Base-by-base conservation (phyloP, 208 protist genomes). In the Acanthamoeba sp. region DNA sequence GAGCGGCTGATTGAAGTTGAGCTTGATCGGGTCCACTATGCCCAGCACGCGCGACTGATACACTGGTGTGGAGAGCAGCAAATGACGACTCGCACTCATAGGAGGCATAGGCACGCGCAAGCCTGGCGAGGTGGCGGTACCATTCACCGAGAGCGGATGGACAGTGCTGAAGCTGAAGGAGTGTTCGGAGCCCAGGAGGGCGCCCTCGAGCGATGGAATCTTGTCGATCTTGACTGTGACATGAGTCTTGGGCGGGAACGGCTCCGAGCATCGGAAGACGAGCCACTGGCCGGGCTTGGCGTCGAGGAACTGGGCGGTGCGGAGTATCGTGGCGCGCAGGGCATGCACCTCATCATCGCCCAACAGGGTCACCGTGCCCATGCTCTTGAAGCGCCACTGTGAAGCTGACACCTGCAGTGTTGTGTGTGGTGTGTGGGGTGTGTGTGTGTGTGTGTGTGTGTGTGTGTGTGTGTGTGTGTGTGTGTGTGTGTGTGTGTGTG, bases 1-100 rank as follows among this genome's bases (percentile, higher is more conserved):
- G 32, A 94, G 90, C 2, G 90, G 90, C 71, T 94, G 90, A 69
- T 84, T 94, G 57, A 94, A 94, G 45, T 48, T 9, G 32, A 94
- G 29, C 27, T 45, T 66, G 50, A 94, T 40, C 12, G 90, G 69
- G 22, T 69, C 45, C 2, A 59, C 24, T 22, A 50, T 91, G 34
- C 38, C 22, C 34, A 24, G 71, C 20, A 9, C 3, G 69, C 34
- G 38, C 4, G 82, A 42, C 34, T 45, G 66, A 20, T 1, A 18
- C 20, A 78, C 36, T 42, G 36, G 18, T 40, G 69, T 24, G 3
- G 34, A 36, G 22, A n/a, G 0, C 64, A 9, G n/a, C 20, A 36
- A 32, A n/a, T 73, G 27, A 36, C 14, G 45, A 14, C 18, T 6
- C 5, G 9, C 20, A 27, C 16, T n/a, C 20, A 40, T 9, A 82